Base-by-base conservation (phyloP, 148 eudicot genomes). In the Polygonum aviculare region DNA sequence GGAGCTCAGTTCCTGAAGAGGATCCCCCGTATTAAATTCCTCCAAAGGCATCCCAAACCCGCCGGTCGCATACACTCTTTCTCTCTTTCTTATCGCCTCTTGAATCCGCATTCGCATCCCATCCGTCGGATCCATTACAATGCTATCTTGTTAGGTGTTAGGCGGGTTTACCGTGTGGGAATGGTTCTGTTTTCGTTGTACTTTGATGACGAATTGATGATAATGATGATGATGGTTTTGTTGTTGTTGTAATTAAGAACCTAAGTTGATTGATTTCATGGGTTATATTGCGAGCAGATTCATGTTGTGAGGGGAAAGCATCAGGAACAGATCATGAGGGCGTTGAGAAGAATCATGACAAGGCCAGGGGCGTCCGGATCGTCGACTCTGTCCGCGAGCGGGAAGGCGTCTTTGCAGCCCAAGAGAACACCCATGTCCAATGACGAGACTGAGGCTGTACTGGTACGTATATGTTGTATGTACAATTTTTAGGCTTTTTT, bases 361-460 rank as follows among this genome's bases (percentile, higher is more conserved):
- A 81, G 86, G 83, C 69, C 87, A 26, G 31, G 31, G 31, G 73
- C 79, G 22, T 76, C 87, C 35, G 81, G 86, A 73, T 78, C 81
- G 51, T 62, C 69, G 10, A 62, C 69, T 62, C 50, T 77, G 71
- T 82, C 85, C 75, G 79, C 83, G 36, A 85, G 87, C 69, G 98
- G 98, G 71, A 94, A 83, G 83, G 98, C 98, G 57, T 90, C 98
- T 72, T 82, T 79, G 78, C 98, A 94, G 85, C 98, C 97, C 74
- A 92, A 89, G 82, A 78, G 96, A 82, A 82, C 89, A 57, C 96
- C 93, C 47, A 76, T 94, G 26, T 81, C 98, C 33, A 89, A 85
- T 77, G 97, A 85, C 18, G 98, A 94, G 87, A 94, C 92, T 59
- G 98, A 94, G 74, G 82, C 92, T 33, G 79, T 94, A 78, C 77